Percentiles rank a stretch among this genome's conserved stretches.
Conservation (phyloP, 345 rosid species). For the Rhodamnia rubescens region DNA sequence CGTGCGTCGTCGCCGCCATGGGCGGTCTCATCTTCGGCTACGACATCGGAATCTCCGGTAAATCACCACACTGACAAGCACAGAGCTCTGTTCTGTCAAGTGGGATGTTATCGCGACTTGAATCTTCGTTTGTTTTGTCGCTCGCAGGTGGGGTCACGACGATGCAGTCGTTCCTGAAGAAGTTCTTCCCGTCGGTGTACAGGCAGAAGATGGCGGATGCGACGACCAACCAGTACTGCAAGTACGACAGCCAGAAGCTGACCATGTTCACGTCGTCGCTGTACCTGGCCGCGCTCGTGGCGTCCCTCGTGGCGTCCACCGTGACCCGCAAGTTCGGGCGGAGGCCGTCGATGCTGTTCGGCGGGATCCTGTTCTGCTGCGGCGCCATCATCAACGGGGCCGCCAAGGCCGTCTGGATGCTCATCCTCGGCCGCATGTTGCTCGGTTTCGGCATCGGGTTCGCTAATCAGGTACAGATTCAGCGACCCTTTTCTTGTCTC, state of each 20-base stretch:
- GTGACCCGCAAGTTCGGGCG: constrained; percentile 75
- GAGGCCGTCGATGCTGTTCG: constrained; percentile 75
- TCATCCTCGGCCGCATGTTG: constrained; percentile 73
- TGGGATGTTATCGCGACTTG: neutral
- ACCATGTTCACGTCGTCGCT: constrained; percentile 92
- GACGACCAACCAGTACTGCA: constrained; percentile 65
- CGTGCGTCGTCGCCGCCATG: constrained; percentile 91
- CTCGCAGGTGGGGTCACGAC: constrained; percentile 85
- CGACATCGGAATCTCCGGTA: constrained; percentile 92
- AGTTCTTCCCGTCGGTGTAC: constrained; percentile 66
- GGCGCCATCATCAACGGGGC: constrained; percentile 85
- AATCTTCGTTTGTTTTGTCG: neutral
- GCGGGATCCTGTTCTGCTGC: constrained; percentile 67
- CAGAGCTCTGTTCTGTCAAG: neutral
- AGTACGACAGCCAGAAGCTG: constrained; percentile 57
- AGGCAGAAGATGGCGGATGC: constrained; percentile 28
- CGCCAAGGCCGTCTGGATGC: constrained; percentile 80
- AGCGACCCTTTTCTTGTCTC: neutral
- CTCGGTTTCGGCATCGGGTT: constrained; percentile 98
- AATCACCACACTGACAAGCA: neutral
- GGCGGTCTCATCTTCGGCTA: constrained; percentile 96
- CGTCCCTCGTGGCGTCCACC: constrained; percentile 73
- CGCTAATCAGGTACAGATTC: constrained; percentile 73
- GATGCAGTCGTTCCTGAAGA: constrained; percentile 53
- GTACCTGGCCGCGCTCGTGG: constrained; percentile 68